Evolutionary conservation across 306 rosid genomes (phyloP).

Genomic region (Purshia tridentata): DNA sequence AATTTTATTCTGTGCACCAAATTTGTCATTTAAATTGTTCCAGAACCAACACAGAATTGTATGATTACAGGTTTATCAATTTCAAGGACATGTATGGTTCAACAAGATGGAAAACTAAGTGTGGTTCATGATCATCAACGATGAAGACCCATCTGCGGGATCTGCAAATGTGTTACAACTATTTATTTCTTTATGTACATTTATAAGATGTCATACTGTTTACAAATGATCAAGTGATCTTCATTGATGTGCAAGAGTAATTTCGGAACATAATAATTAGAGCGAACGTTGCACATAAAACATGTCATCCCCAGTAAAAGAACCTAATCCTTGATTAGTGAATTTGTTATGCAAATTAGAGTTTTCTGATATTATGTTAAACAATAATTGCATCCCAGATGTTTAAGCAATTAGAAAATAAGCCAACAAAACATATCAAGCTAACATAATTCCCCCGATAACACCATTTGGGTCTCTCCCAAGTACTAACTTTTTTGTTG

Average conservation of each 20-base stretch:
- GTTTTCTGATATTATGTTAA: background rate
- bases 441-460: too few relatives aligned
- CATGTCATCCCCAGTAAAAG: background rate
- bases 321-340: background rate
- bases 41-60: too few relatives aligned
- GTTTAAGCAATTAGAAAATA: too few relatives aligned
- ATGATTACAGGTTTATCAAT: constrained; percentile 8
- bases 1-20: background rate
- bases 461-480: too few relatives aligned
- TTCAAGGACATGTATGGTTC: constrained; percentile 15
- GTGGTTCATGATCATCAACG: background rate
- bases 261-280: background rate
- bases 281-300: background rate
- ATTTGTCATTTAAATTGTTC: background rate
- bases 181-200: constrained; percentile 4
- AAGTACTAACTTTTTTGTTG: too few relatives aligned
- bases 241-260: constrained; percentile 13
- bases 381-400: background rate
- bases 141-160: background rate
- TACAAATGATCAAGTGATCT: constrained; percentile 1
- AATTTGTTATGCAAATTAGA: background rate
- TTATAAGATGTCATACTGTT: background rate
- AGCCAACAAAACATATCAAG: too few relatives aligned
- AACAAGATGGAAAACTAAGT: constrained; percentile 10
- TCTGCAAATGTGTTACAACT: background rate